Evolutionary conservation across 768 basidiomycete genomes (phyloP), one percentile per base, ranked within the genome.

Genomic region (Hericium alpestre): DNA sequence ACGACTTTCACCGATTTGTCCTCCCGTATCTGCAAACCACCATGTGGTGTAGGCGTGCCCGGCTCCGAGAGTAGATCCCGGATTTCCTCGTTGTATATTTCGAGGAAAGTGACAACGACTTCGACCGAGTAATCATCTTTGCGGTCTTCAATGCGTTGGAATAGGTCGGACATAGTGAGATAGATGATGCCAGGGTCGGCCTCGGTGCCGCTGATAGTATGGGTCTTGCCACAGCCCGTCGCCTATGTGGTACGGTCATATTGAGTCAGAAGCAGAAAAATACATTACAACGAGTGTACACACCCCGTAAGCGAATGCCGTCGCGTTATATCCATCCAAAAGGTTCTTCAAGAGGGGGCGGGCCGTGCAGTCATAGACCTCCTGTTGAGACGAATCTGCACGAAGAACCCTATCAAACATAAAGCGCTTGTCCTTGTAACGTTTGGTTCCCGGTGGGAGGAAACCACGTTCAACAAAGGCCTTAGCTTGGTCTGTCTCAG

Each of bases 151-250:
- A 99, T 96, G 52, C 86, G 82, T 65, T 87, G 86, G 70, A 98
- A 99, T 61, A 99, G 83, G 71, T 97, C 95, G 47, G 90, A 84
- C 94, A 97, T 98, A 18, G 93, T 93, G 58, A 92, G 79, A 71
- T 98, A 93, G 69, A 98, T 96, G 65, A 96, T 84, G 32, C 96
- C 96, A 16, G 91, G 92, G 68, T 95, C 88, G 20, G 70, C 67
- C 48, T 87, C 86, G 39, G 89, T 87, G 57, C 95, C 95, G 65
- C 93, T 96, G 70, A 99, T 97, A 18, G 96, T 99, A 71, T 98
- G 94, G 4, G 96, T 99, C 72, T 99, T 99, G 61, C 96, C 96
- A 69, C 96, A 98, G n/a, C 96, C 96, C n/a, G 96, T 98, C 22
- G 96, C 96, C 96, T 98, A 66, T 46, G 57, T 12, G 38, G 54